Conservation (phyloP, 768 basidiomycete genomes). For the Royoungia palumana region DNA sequence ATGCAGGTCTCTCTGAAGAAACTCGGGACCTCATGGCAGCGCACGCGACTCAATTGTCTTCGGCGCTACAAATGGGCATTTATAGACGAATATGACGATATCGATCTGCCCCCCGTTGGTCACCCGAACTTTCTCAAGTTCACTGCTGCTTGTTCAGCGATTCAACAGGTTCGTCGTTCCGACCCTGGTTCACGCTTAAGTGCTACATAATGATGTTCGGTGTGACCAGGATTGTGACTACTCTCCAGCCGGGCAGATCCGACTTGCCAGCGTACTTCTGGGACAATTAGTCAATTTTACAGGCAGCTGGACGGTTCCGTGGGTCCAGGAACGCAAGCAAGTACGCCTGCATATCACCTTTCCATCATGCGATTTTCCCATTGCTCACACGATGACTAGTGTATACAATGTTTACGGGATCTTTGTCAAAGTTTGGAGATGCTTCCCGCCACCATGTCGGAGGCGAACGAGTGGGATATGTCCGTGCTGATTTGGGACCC, state of each 20-base stretch:
- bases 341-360: slow-evolving; percentile 24
- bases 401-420: slow-evolving; percentile 35
- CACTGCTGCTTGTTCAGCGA: slow-evolving; percentile 36
- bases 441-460: slow-evolving; percentile 36
- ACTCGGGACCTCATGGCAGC: slow-evolving; percentile 47
- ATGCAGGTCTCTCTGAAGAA: slow-evolving; percentile 48
- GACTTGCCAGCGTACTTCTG: slow-evolving; percentile 44
- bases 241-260: slow-evolving; percentile 41
- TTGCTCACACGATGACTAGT: slow-evolving; percentile 31
- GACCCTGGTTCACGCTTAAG: not conserved
- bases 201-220: not conserved
- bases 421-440: slow-evolving; percentile 36
- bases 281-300: slow-evolving; percentile 22
- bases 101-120: slow-evolving; percentile 42
- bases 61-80: slow-evolving; percentile 82
- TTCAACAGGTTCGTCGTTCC: slow-evolving; percentile 34
- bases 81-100: slow-evolving; percentile 52
- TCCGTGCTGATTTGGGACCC: slow-evolving; percentile 47
- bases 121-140: slow-evolving; percentile 59
- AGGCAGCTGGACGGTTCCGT: slow-evolving; percentile 44
- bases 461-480: slow-evolving; percentile 38
- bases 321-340: slow-evolving; percentile 46
- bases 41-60: slow-evolving; percentile 53
- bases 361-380: not conserved
- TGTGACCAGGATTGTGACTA: slow-evolving; percentile 34